These are phyloP conservation scores for Protomyces macrosporus DNA, from an alignment of 1,139 yeast genomes.

Conservation along the genomic window DNA sequence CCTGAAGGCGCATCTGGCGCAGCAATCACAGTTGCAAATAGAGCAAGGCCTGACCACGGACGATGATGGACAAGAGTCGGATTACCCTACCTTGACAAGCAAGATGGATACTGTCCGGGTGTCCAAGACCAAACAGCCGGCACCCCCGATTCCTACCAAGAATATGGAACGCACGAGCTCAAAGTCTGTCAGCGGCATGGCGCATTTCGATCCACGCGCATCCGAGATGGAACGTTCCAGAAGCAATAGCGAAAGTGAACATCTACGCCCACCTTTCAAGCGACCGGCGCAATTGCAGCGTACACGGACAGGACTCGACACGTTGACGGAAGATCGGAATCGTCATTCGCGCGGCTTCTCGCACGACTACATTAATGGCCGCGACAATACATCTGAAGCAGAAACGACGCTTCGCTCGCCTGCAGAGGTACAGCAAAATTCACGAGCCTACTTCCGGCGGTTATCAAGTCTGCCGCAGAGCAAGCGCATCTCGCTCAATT, in stretches of 20 bases:
- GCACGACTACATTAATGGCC: slow-evolving; percentile 36
- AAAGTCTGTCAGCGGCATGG: slow-evolving; percentile 25
- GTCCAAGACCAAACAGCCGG: slow-evolving; percentile 21
- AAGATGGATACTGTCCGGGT: not conserved
- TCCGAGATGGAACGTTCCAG: slow-evolving; percentile 45
- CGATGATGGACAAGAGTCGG: slow-evolving; percentile 25
- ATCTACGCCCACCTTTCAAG: slow-evolving; percentile 53
- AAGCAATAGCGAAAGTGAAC: slow-evolving; percentile 54
- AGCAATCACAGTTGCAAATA: not conserved
- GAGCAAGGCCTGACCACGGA: slow-evolving; percentile 17
- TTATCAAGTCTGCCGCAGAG: slow-evolving; percentile 61
- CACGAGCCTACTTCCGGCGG: slow-evolving; percentile 59
- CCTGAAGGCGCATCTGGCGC: slow-evolving; percentile 39
- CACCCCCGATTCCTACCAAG: slow-evolving; percentile 26
- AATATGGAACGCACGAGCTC: slow-evolving; percentile 13
- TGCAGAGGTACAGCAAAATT: slow-evolving; percentile 24
- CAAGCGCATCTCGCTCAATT: slow-evolving; percentile 33
- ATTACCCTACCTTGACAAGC: slow-evolving; percentile 6
- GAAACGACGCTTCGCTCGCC: slow-evolving; percentile 13
- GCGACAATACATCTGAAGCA: slow-evolving; percentile 16
- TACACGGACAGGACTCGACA: slow-evolving; percentile 37
- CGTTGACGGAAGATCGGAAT: slow-evolving; percentile 30
- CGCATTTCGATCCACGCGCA: slow-evolving; percentile 29
- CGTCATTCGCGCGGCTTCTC: slow-evolving; percentile 36
- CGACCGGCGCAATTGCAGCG: slow-evolving; percentile 66